Conservation (phyloP, 352 stramenopile species). For the Pythium periplocum region DNA sequence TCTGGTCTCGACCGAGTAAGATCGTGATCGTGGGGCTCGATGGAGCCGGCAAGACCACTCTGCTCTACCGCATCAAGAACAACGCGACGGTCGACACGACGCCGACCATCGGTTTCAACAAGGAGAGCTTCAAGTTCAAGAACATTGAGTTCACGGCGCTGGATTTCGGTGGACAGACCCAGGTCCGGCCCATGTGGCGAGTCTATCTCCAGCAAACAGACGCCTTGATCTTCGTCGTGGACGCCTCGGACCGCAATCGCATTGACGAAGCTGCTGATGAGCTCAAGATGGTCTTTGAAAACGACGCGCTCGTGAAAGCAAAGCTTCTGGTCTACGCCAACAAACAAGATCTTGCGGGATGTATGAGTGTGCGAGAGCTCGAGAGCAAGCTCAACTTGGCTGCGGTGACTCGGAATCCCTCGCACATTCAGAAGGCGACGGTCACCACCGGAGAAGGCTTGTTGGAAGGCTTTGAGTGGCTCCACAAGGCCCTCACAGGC, state of each 20-base stretch:
- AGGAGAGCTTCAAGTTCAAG: conserved; percentile 30
- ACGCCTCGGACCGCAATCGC: conserved; percentile 29
- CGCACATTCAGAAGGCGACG: conserved; percentile 6
- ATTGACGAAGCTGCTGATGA: conserved; percentile 20
- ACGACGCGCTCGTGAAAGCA: conserved; percentile 10
- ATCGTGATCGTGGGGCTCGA: conserved; percentile 88
- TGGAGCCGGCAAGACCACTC: conserved; percentile 92
- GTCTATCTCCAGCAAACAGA: conserved; percentile 47
- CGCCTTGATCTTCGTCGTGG: conserved; percentile 64
- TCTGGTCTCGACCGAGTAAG: background rate
- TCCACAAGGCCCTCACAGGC: conserved; percentile 4
- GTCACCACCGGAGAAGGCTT: conserved; percentile 9
- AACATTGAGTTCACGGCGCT: conserved; percentile 40
- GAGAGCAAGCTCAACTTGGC: no score
- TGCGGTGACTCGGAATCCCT: background rate
- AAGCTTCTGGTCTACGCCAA: conserved; percentile 39
- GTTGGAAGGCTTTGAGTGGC: conserved; percentile 13
- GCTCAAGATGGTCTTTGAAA: conserved; percentile 17
- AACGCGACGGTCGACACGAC: conserved; percentile 36
- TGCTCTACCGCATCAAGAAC: conserved; percentile 70
- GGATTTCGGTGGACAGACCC: conserved; percentile 50
- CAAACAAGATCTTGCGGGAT: conserved; percentile 34
- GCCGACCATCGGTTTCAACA: conserved; percentile 54
- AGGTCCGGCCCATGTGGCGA: conserved; percentile 42
- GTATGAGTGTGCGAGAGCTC: conserved; percentile 15